Base-by-base conservation (phyloP, 257 asterid species). In the Echium plantagineum region DNA sequence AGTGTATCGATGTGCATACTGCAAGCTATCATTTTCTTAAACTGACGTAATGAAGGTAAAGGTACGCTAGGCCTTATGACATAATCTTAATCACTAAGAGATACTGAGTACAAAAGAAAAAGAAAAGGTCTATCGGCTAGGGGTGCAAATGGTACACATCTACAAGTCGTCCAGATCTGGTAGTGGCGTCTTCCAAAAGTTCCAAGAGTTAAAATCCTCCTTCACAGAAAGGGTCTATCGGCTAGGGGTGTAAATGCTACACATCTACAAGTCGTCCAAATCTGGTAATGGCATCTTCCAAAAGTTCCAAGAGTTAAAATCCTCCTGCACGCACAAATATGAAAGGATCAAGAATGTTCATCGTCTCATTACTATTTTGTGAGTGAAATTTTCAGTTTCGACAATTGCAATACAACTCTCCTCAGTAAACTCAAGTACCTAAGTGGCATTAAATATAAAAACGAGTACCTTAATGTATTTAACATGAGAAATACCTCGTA, bases 181-280 rank as follows among this genome's bases (percentile, higher is more conserved):
- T 74, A 91, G 68, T 5, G 98, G 94, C 77, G 79, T 61, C 77
- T 74, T 91, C 98, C 98, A 91, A 78, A n/a, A 91, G 69, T 91
- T 91, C 26, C 26, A 24, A 3, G 26, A 24, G 26, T 24, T 24
- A 3, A 24, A n/a, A n/a, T n/a, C n/a, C n/a, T n/a, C n/a, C n/a
- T n/a, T 3, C 8, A 38, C 1, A 42, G 15, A 42, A 42, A 42
- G 0, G 49, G 49, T 42, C 49, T 42, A 42, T 12, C 3, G 48
- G 12, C 17, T 4, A 42, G 5, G 17, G 49, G 17, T 12, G 17
- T 12, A 12, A 42, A 2, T 5, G 13, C 49, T 12, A 53, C 57
- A n/a, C 32, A 24, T 3, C 84, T 77, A 81, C 73, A 66, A 77
- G 80, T 68, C 64, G 67, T 78, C 89, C 4, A 85, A 18, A 4